Percentiles rank a stretch among this genome's conserved stretches.
Evolutionary conservation across 2,329 filamentous ascomycete genomes (phyloP).

Genomic region (Neophaeococcomyces mojaviensis): DNA sequence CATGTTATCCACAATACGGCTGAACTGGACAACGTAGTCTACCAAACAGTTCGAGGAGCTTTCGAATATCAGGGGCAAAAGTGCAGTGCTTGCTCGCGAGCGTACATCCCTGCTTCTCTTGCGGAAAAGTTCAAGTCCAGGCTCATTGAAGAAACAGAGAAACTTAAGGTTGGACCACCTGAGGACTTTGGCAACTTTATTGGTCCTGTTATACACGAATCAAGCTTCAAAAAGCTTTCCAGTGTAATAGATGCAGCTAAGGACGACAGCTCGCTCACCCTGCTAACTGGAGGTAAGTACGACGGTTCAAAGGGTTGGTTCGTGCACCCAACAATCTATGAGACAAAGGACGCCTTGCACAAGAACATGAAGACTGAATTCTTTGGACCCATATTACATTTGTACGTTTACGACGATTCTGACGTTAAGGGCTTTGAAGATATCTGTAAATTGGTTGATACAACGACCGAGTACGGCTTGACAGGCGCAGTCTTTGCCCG

Average conservation of each 20-base stretch:
- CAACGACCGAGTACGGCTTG: conserved; percentile 34
- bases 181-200: conserved; percentile 70
- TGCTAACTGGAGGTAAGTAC: conserved; percentile 68
- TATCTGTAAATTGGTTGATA: conserved; percentile 29
- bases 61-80: conserved; percentile 92
- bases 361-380: conserved; percentile 69
- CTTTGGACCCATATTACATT: conserved; percentile 69
- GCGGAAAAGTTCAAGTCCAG: conserved; percentile 65
- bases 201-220: conserved; percentile 77
- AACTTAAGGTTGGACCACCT: conserved; percentile 64
- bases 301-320: conserved; percentile 74
- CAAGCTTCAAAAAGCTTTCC: conserved; percentile 72
- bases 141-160: conserved; percentile 60
- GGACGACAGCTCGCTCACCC: conserved; percentile 61
- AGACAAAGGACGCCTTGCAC: conserved; percentile 65
- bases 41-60: conserved; percentile 76
- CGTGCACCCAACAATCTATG: conserved; percentile 76
- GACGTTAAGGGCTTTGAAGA: conserved; percentile 44
- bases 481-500: conserved; percentile 38
- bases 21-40: conserved; percentile 68
- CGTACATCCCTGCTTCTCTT: conserved; percentile 68
- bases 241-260: conserved; percentile 74
- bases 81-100: conserved; percentile 75
- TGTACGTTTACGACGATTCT: conserved; percentile 71
- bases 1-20: conserved; percentile 72